Percentiles rank a stretch among this genome's conserved stretches.
Conservation (phyloP, 2,329 filamentous ascomycete species). For the Colletotrichum destructivum region DNA sequence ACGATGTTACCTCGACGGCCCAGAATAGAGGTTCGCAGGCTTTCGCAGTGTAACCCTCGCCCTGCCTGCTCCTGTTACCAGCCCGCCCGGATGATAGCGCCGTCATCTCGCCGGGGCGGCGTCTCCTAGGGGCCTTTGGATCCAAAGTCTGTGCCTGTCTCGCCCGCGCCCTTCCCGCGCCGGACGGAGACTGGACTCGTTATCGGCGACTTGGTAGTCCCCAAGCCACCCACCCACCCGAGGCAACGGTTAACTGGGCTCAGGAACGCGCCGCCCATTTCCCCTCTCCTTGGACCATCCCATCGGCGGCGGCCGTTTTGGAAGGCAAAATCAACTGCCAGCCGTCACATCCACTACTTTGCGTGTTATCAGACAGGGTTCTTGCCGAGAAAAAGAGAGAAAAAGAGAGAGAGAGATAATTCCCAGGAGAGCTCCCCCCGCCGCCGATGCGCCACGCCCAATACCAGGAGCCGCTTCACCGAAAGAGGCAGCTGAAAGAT, state of each 20-base stretch:
- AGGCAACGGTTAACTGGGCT: constrained; percentile 3
- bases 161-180: constrained; percentile 5
- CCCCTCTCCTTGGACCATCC: too few relatives aligned
- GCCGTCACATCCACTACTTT: too few relatives aligned
- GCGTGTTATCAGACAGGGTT: not conserved
- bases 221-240: not conserved
- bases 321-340: constrained; percentile 19
- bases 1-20: not conserved
- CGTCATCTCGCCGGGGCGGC: not conserved
- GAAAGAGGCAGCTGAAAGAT: constrained; percentile 37
- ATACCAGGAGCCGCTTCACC: constrained; percentile 33
- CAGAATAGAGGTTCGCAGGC: constrained; percentile 5
- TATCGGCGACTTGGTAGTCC: not conserved
- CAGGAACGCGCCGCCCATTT: constrained; percentile 17
- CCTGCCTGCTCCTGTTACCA: not conserved
- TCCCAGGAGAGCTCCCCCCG: not conserved
- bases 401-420: too few relatives aligned
- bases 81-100: not conserved
- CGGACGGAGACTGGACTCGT: not conserved
- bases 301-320: constrained; percentile 29
- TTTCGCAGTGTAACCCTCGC: constrained; percentile 15
- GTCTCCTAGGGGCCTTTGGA: not conserved
- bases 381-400: too few relatives aligned
- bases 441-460: not conserved
- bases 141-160: not conserved